Evolutionary conservation across 805 yeast genomes (phyloP).

Genomic region (Jamesozyma lodderae): DNA sequence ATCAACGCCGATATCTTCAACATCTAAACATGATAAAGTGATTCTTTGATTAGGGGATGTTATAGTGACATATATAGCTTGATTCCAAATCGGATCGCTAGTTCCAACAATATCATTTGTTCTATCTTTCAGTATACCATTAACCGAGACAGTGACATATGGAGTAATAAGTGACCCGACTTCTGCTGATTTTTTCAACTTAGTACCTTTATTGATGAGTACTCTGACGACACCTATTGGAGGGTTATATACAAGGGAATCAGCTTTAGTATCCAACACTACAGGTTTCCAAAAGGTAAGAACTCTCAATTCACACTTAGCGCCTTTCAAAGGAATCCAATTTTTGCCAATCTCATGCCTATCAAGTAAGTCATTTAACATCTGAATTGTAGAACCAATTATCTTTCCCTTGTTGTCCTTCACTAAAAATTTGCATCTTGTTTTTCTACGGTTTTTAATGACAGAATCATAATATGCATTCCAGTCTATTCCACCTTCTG

Average conservation of each 20-base stretch:
- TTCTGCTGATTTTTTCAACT: constrained; percentile 68
- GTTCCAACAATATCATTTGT: constrained; percentile 60
- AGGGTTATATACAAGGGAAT: constrained; percentile 66
- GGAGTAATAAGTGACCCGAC: constrained; percentile 47
- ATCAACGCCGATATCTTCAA: constrained; percentile 59
- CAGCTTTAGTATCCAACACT: constrained; percentile 48
- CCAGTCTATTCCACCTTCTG: constrained; percentile 65
- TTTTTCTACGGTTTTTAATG: constrained; percentile 54
- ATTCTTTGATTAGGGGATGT: constrained; percentile 69
- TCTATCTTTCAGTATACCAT: constrained; percentile 63
- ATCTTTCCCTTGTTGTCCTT: constrained; percentile 50
- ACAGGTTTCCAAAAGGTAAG: constrained; percentile 77
- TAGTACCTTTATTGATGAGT: constrained; percentile 54
- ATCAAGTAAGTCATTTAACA: constrained; percentile 55
- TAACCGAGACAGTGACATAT: constrained; percentile 64
- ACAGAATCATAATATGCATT: constrained; percentile 52
- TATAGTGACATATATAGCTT: constrained; percentile 65
- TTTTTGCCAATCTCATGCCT: constrained; percentile 65
- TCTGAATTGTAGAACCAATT: constrained; percentile 47
- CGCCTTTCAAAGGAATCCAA: constrained; percentile 64
- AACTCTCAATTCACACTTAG: constrained; percentile 61
- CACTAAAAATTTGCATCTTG: constrained; percentile 54
- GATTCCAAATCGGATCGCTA: constrained; percentile 71
- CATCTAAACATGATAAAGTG: constrained; percentile 81
- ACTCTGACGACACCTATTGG: constrained; percentile 86